Conservation (phyloP, 495 filamentous ascomycete genomes). For the Pseudotulostoma volvatum region DNA sequence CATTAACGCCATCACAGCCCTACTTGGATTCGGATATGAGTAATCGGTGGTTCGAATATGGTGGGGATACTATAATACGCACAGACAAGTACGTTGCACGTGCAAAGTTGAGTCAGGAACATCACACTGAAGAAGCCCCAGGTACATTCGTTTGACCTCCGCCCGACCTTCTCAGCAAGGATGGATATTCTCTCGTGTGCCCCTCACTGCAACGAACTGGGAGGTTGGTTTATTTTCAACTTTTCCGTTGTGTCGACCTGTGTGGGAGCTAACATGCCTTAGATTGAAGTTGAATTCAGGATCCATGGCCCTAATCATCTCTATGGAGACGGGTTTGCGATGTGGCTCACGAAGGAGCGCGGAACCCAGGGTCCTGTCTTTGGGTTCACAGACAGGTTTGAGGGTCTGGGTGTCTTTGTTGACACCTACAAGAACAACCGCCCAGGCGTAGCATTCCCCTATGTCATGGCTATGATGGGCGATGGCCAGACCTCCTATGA, state of each 20-base stretch:
- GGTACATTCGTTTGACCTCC: conserved; percentile 83
- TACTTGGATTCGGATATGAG: conserved; percentile 97
- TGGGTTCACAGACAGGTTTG: conserved; percentile 73
- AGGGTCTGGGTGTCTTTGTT: conserved; percentile 91
- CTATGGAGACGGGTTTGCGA: conserved; percentile 92
- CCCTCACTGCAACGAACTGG: conserved; percentile 97
- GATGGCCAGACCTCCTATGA: conserved; percentile 84
- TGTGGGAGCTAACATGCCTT: conserved; percentile 4
- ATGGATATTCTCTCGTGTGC: conserved; percentile 86
- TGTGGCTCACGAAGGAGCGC: conserved; percentile 95
- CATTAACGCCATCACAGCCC: conserved; percentile 42
- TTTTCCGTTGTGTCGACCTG: background rate
- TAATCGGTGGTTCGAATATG: conserved; percentile 98
- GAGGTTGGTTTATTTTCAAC: conserved; percentile 39
- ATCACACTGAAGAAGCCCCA: too few relatives aligned
- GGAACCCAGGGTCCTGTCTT: conserved; percentile 73
- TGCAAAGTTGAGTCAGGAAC: too few relatives aligned
- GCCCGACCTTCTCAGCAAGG: conserved; percentile 80
- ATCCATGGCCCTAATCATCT: conserved; percentile 69
- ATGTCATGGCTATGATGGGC: conserved; percentile 96
- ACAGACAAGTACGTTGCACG: conserved; percentile 58
- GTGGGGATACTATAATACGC: conserved; percentile 84
- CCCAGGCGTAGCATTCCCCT: conserved; percentile 87
- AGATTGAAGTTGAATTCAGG: conserved; percentile 92
- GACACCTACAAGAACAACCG: conserved; percentile 99